Conservation (phyloP, 768 basidiomycete species). For the Suillus cothurnatus region DNA sequence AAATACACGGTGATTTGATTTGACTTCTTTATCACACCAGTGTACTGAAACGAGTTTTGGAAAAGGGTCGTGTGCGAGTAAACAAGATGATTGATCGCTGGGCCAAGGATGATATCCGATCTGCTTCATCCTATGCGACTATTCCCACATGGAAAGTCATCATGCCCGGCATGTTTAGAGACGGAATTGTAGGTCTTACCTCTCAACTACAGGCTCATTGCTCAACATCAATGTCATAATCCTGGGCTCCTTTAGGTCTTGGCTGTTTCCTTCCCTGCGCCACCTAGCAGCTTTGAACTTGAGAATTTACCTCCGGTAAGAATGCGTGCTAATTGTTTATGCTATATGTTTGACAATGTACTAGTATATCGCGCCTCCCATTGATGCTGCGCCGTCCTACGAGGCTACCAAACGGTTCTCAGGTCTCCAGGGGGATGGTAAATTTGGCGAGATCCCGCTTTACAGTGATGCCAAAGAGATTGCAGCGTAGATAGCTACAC, state of each 20-base stretch:
- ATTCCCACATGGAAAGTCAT: slow-evolving; percentile 45
- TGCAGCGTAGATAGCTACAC: slow-evolving; percentile 7
- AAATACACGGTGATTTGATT: slow-evolving; percentile 41
- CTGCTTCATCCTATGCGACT: slow-evolving; percentile 20
- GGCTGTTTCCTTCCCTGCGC: slow-evolving; percentile 39
- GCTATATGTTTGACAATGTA: neutral
- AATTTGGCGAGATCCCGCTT: slow-evolving; percentile 43
- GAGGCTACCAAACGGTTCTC: slow-evolving; percentile 31
- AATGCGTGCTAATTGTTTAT: neutral
- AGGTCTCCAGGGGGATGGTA: slow-evolving; percentile 29
- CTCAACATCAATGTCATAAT: neutral
- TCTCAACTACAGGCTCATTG: slow-evolving; percentile 11
- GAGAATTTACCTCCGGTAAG: slow-evolving; percentile 47
- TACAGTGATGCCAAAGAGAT: slow-evolving; percentile 40
- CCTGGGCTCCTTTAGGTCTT: slow-evolving; percentile 35
- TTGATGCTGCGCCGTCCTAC: slow-evolving; percentile 37
- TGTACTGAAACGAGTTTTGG: neutral
- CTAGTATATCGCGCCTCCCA: slow-evolving; percentile 43
- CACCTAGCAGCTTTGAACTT: slow-evolving; percentile 41
- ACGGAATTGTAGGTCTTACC: slow-evolving; percentile 32
- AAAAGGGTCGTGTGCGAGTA: slow-evolving; percentile 46
- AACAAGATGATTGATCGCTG: slow-evolving; percentile 40
- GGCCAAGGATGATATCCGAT: slow-evolving; percentile 41
- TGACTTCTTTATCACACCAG: neutral
- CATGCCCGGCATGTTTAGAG: slow-evolving; percentile 41